Conservation (phyloP, 192 early-diverging fungal species). For the Rhizoclosmatium sp. region DNA sequence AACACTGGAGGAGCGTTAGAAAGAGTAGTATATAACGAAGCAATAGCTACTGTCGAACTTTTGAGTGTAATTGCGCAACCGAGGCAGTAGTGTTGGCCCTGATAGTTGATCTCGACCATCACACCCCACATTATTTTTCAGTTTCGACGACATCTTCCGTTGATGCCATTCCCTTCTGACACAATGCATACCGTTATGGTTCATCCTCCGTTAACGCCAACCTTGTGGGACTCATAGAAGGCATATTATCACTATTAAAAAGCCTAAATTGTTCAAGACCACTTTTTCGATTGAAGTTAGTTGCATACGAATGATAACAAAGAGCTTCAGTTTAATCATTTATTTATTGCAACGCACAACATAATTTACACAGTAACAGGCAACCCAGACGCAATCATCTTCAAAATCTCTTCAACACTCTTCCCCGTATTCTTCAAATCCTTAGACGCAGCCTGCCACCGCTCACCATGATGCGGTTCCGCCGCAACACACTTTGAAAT, state of each 20-base stretch:
- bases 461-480: conserved; percentile 89
- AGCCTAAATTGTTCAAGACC: neutral
- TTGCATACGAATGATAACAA: neutral
- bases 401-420: conserved; percentile 66
- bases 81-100: neutral
- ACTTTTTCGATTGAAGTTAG: neutral
- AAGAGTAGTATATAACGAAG: neutral
- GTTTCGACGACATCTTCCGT: too few species aligned
- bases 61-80: too few species aligned
- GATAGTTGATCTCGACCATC: neutral
- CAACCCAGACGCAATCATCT: conserved; percentile 47
- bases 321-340: neutral
- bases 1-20: neutral
- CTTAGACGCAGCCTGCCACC: conserved; percentile 86
- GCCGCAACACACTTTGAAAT: conserved; percentile 75
- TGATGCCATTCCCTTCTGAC: neutral
- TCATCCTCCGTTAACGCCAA: neutral
- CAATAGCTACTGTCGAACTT: too few species aligned
- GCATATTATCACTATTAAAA: neutral
- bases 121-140: too few species aligned
- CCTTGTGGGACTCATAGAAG: neutral
- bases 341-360: neutral
- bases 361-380: conserved; percentile 38
- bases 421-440: conserved; percentile 74
- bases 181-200: neutral